Evolutionary conservation across 805 yeast species (phyloP), one percentile per base, ranked within the genome.

Genomic region (Spathaspora passalidarum): DNA sequence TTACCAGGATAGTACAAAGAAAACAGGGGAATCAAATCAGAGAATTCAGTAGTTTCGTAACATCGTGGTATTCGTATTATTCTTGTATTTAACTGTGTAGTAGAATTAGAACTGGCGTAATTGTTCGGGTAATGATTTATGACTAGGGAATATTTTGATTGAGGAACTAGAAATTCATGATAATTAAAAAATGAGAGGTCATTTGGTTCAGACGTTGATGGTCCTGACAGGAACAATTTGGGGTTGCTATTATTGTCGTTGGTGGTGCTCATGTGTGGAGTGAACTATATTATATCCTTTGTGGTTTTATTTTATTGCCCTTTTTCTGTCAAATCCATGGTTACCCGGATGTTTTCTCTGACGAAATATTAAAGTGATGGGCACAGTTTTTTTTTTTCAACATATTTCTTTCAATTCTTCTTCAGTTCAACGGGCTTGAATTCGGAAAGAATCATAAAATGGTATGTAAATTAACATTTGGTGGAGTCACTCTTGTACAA

Each of bases 71-170:
- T 69, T 43, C 91, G 59, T 3, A 85, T 82, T n/a, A 86, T 71
- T 48, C 92, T 64, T 0, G 86, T 79, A 6, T 55, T 46, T 16
- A 46, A 38, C 48, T 56, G 72, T 18, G 52, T 43, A 0, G 47
- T 44, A 2, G 79, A 65, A 6, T 55, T 56, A 3, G 42, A 48
- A 2, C 67, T 57, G 1, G 55, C 73, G 56, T 81, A 75, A 3
- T 73, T 65, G 52, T 83, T 82, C 5, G 89, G 90, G 56, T 83
- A 86, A 61, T 85, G 91, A 25, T 84, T 83, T 8, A 82, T 61
- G 17, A 79, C 76, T 9, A 82, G 53, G 2, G 76, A 62, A 23
- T 56, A 55, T 17, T 36, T 20, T 23, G 34, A 9, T 36, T 8
- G 26, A 3, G 44, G 13, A 6, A 44, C 65, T 3, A 76, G 53